A percentile compares a stretch with the other conserved stretches of the same genome.
Conservation (phyloP, 2,329 filamentous ascomycete species). For the Hymenoscyphus repandus region DNA sequence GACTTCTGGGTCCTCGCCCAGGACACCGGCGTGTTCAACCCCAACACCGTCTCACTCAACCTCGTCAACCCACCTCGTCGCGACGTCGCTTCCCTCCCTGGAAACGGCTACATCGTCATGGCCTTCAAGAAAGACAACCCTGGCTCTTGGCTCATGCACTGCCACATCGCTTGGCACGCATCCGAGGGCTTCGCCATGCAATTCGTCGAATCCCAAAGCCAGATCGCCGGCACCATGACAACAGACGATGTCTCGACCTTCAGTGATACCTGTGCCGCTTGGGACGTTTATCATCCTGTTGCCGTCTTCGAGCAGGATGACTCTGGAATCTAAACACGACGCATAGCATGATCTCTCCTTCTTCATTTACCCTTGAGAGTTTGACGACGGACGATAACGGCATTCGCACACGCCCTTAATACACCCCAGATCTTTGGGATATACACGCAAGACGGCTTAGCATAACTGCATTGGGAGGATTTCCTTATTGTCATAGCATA, state of each 20-base stretch:
- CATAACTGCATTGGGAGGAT: no score
- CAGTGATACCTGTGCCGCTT: conserved; percentile 20
- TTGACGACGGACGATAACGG: no score
- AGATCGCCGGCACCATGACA: conserved; percentile 18
- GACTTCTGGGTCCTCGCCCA: conserved; percentile 43
- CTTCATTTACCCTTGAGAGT: no score
- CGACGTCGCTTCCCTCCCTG: conserved; percentile 44
- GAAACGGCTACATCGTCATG: conserved; percentile 28
- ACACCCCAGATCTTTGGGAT: no score
- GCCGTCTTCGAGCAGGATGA: conserved; percentile 22
- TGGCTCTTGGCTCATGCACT: conserved; percentile 32
- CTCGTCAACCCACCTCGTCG: conserved; percentile 45
- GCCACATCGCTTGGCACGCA: conserved; percentile 46
- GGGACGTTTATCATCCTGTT: conserved; percentile 16
- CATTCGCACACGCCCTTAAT: no score
- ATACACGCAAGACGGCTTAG: no score
- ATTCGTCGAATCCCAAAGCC: conserved; percentile 38
- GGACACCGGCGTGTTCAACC: conserved; percentile 36
- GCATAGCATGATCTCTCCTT: no score
- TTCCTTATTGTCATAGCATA: no score
- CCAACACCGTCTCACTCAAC: conserved; percentile 26
- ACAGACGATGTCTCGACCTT: conserved; percentile 11
- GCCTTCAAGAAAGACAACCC: conserved; percentile 31
- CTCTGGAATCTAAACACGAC: conserved; percentile 23
- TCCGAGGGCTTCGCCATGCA: conserved; percentile 48